Conservation (phyloP, 106 monocot genomes). For the Dioscorea dumetorum region DNA sequence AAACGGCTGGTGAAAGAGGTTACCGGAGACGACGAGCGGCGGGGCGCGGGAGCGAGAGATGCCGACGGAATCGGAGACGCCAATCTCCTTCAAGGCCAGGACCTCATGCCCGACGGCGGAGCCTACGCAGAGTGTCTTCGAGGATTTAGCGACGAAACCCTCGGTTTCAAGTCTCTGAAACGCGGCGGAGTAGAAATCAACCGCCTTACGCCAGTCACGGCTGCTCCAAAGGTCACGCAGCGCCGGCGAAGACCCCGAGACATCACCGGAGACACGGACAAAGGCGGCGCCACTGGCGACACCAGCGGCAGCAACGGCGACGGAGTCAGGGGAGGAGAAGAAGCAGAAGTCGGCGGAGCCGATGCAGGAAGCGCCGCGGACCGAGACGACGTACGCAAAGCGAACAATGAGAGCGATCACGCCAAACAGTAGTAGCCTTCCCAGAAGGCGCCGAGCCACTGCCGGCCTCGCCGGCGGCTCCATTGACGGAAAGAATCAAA, state of each 20-base stretch:
- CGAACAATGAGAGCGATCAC: slow-evolving; percentile 45
- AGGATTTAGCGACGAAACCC: slow-evolving; percentile 42
- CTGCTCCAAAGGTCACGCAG: slow-evolving; percentile 42
- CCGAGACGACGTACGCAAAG: slow-evolving; percentile 56
- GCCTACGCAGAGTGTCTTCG: slow-evolving; percentile 43
- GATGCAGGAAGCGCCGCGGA: slow-evolving; percentile 41
- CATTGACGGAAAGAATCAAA: slow-evolving; percentile 17
- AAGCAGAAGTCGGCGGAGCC: slow-evolving; percentile 53
- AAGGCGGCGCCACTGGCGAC: slow-evolving; percentile 3
- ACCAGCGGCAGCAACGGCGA: slow-evolving; percentile 11
- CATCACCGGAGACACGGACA: slow-evolving; percentile 7
- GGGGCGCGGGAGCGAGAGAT: slow-evolving; percentile 39
- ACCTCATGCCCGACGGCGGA: slow-evolving; percentile 40
- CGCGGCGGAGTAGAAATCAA: slow-evolving; percentile 44
- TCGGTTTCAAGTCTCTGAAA: slow-evolving; percentile 48
- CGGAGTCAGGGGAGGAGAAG: slow-evolving; percentile 35
- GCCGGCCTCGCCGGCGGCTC: slow-evolving; percentile 30
- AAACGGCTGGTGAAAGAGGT: slow-evolving; percentile 37
- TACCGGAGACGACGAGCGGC: slow-evolving; percentile 46
- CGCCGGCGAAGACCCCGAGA: slow-evolving; percentile 3
- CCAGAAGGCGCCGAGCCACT: slow-evolving; percentile 19
- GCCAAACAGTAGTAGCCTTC: slow-evolving; percentile 41
- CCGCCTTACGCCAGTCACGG: slow-evolving; percentile 56
- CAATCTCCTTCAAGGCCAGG: slow-evolving; percentile 61
- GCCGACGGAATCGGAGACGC: slow-evolving; percentile 44